Percentiles rank a stretch among this genome's conserved stretches.
phyloP scores from a whole-genome alignment of 805 yeast genomes.

The Myxozyma monticola region DNA sequence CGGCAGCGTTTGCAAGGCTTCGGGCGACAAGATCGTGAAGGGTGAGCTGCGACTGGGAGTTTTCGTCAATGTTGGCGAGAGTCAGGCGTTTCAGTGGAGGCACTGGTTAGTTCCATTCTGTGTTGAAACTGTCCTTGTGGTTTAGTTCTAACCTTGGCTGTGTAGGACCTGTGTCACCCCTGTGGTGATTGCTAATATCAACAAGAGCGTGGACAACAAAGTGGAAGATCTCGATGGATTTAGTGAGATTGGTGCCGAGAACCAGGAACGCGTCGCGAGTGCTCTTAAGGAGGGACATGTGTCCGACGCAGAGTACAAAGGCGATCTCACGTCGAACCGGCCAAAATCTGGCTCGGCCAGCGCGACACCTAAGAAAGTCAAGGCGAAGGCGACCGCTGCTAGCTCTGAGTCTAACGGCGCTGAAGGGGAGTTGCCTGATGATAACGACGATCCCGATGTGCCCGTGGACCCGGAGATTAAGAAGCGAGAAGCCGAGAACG shows the following conservation, averaged over 20 bases:
- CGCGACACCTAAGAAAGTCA: slow-evolving; percentile 5
- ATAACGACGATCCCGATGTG: neutral
- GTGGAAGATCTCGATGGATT: slow-evolving; percentile 29
- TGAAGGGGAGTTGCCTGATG: slow-evolving; percentile 1
- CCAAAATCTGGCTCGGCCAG: too few species aligned
- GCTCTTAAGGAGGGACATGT: slow-evolving; percentile 30
- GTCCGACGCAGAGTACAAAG: slow-evolving; percentile 18
- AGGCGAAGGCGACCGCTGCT: slow-evolving; percentile 2
- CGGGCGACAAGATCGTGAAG: slow-evolving; percentile 20
- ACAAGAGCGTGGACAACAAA: slow-evolving; percentile 3
- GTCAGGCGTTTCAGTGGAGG: slow-evolving; percentile 30
- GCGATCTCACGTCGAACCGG: slow-evolving; percentile 19
- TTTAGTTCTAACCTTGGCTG: neutral
- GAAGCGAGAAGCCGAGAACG: neutral
- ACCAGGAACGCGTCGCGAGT: slow-evolving; percentile 8
- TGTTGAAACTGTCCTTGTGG: too few species aligned
- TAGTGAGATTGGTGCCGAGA: slow-evolving; percentile 17
- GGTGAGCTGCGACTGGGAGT: slow-evolving; percentile 31
- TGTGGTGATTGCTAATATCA: slow-evolving; percentile 25
- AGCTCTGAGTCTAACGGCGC: neutral
- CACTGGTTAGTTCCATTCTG: slow-evolving; percentile 23
- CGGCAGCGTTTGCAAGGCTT: slow-evolving; percentile 16
- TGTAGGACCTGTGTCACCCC: slow-evolving; percentile 29
- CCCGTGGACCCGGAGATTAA: neutral
- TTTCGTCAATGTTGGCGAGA: slow-evolving; percentile 18